Base-by-base conservation (phyloP, 495 filamentous ascomycete species). In the Trypethelium eluteriae region DNA sequence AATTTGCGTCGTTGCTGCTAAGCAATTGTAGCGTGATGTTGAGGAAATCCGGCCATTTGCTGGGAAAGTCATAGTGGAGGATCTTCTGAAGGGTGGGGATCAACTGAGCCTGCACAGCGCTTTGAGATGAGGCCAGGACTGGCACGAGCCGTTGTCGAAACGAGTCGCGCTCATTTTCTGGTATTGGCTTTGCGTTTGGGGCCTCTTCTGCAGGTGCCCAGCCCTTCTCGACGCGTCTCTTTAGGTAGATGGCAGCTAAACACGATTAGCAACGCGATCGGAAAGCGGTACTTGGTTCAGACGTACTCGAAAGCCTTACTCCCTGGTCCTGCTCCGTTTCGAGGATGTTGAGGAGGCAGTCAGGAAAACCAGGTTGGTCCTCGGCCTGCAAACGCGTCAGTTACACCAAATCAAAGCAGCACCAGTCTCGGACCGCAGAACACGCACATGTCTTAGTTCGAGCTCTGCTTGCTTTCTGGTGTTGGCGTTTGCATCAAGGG, bases 31-130 rank as follows among this genome's bases (percentile, higher is more conserved):
- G 76, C 25, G 93, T 96, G 70, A 93, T 90, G 70, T 94, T 89
- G 79, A 97, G 83, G 74, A 97, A 98, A 32, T 83, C 83, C 3
- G 95, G 94, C 94, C 94, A 98, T 80, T 87, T 82, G 64, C 91
- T 86, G 64, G 94, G 94, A 77, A 97, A 98, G 77, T 98, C 94
- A 77, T 88, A 88, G 74, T 95, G 90, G 63, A 98, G 85, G 69
- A 98, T 91, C 79, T 96, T 96, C 77, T 96, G 92, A 63, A 98
- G 86, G 66, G 95, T 85, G 49, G 93, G 93, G 64, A 98, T 84
- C 63, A 98, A 86, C 79, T 98, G 94, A 67, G 88, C 85, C 70
- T 94, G 91, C 71, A 96, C 86, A 71, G 87, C 87, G 41, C 86
- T 84, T 47, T 85, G 86, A 2, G 94, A 89, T 61, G 88, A 83